Conservation (phyloP, 2,329 filamentous ascomycete species). For the Penicillium sp. region DNA sequence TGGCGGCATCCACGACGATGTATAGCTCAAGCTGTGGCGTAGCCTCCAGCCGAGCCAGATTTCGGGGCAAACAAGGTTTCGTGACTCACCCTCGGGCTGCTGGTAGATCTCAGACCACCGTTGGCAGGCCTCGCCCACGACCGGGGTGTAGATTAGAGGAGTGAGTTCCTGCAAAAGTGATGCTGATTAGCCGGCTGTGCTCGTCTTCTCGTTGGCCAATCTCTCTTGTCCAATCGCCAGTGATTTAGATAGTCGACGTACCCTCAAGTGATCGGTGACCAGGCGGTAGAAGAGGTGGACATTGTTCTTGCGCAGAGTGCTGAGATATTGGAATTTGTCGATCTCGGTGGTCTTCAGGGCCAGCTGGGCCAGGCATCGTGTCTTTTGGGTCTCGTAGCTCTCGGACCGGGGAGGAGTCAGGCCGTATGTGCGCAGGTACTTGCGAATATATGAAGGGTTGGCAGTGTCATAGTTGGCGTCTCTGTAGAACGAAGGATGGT, state of each 20-base stretch:
- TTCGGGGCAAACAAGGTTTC: neutral
- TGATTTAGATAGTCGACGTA: constrained; percentile 26
- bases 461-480: constrained; percentile 54
- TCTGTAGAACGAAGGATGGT: constrained; percentile 27
- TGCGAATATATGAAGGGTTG: constrained; percentile 54
- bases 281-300: constrained; percentile 58
- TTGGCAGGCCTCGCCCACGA: constrained; percentile 88
- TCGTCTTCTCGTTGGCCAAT: constrained; percentile 19
- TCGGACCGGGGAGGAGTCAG: constrained; percentile 55
- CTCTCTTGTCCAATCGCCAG: constrained; percentile 3
- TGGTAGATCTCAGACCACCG: constrained; percentile 97
- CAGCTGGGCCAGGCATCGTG: constrained; percentile 53
- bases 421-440: constrained; percentile 56
- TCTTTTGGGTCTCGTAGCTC: constrained; percentile 54
- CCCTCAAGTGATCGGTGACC: constrained; percentile 52
- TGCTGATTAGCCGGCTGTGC: constrained; percentile 19
- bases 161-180: constrained; percentile 47
- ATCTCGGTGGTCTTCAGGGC: constrained; percentile 52
- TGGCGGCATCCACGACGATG: neutral
- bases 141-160: constrained; percentile 56
- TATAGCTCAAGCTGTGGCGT: neutral
- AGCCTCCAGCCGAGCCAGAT: neutral
- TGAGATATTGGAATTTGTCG: constrained; percentile 56
- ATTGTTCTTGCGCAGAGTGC: constrained; percentile 55
- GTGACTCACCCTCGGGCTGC: constrained; percentile 73